Conservation (phyloP, 2,329 filamentous ascomycete genomes). For the Cercospora zeina region DNA sequence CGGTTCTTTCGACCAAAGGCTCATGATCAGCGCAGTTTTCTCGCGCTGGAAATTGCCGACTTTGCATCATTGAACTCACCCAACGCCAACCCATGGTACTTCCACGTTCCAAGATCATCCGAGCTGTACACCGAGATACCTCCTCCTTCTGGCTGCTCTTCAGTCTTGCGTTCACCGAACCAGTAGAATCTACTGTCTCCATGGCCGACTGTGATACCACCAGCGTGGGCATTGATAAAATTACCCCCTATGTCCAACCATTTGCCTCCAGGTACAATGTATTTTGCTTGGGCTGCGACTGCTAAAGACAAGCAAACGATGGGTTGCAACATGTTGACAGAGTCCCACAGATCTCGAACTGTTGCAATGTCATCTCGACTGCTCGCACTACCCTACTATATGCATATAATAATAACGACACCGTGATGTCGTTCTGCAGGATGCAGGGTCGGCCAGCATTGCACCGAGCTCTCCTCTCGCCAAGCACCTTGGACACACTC, state of each 20-base stretch:
- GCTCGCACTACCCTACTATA: neutral
- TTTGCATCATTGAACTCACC: neutral
- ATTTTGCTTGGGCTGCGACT: slow-evolving; percentile 44
- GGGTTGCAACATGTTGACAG: neutral
- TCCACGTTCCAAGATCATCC: slow-evolving; percentile 61
- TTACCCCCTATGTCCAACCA: slow-evolving; percentile 63
- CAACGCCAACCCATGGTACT: slow-evolving; percentile 58
- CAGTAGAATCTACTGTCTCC: slow-evolving; percentile 58
- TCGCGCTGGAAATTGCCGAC: neutral
- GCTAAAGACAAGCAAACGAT: neutral
- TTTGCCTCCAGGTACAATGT: slow-evolving; percentile 62
- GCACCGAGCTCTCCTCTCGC: slow-evolving; percentile 16
- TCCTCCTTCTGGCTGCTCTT: slow-evolving; percentile 60
- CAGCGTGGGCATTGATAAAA: slow-evolving; percentile 64
- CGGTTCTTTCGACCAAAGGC: slow-evolving; percentile 43
- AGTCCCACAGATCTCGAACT: neutral
- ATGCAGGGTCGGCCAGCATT: neutral
- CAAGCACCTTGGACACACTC: slow-evolving; percentile 5
- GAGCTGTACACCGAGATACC: slow-evolving; percentile 64
- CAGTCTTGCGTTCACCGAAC: slow-evolving; percentile 63
- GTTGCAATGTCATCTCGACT: neutral
- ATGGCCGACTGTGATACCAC: slow-evolving; percentile 56
- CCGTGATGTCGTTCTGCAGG: slow-evolving; percentile 1
- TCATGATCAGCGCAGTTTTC: neutral
- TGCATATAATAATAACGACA: neutral